Evolutionary conservation across 1,284 basidiomycete species (phyloP), one percentile per base, ranked within the genome.

Genomic region (Thelephora terrestris): DNA sequence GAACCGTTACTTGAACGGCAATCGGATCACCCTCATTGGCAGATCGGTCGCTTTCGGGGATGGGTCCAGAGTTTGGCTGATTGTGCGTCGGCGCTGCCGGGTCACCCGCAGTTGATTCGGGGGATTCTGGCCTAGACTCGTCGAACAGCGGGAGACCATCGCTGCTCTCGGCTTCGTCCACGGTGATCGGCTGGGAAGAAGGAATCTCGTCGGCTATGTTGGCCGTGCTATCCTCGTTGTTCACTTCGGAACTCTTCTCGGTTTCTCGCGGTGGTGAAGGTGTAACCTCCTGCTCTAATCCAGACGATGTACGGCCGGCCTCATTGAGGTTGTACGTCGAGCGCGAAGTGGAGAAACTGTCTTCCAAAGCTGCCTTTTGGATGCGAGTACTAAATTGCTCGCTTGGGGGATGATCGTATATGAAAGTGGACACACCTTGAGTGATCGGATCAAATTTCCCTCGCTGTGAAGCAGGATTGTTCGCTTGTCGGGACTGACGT

Each of bases 401-500:
- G 44, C 40, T 34, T 39, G 29, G 17, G 38, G 46, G 43, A 45
- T 16, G 16, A 36, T 20, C 20, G 20, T n/a, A 37, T 10, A 35
- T 14, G 20, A 17, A 7, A 5, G 14, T 2, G 36, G 20, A 57
- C 68, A 34, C 51, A 91, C 91, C 69, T 86, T 91, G 34, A 98
- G 71, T 0, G 81, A 78, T 20, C 81, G 71, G 1, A 98, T 74
- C 5, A 99, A 66, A 51, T 86, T 86, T 4, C 74, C 73, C 63
- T 99, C 96, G 61, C 85, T 85, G 60, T 98, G 93, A 9, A 99
- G 63, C 48, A 97, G 84, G 34, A 99, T 87, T 0, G 91, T 96
- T 5, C 96, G 78, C 63, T 99, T 99, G 67, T 99, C 96, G 0
- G 96, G 95, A 55, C 85, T 92, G 52, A 99, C 89, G 58, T 99